Conservation (phyloP, 2,329 filamentous ascomycete genomes). For the Nemania sp. region DNA sequence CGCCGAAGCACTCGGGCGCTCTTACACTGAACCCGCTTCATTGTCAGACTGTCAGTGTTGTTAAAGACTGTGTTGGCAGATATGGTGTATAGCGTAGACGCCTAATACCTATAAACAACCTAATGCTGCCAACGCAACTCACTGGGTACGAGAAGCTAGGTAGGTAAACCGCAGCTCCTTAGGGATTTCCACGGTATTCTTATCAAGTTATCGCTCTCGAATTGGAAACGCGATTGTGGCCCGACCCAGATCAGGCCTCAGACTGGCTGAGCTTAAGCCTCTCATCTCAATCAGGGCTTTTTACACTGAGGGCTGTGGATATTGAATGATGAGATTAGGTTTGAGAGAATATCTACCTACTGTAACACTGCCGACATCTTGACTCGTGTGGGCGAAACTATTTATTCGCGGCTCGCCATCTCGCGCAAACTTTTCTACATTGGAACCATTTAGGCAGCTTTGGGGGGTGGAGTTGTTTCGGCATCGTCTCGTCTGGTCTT, state of each 20-base stretch:
- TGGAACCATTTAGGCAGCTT: constrained; percentile 14
- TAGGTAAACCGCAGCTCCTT: too few species aligned
- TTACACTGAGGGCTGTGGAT: not conserved
- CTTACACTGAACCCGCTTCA: not conserved
- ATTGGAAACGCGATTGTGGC: too few species aligned
- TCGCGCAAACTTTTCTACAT: not conserved
- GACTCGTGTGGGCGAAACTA: not conserved
- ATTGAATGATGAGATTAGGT: constrained; percentile 7
- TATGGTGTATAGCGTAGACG: not conserved
- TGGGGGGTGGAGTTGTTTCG: constrained; percentile 17
- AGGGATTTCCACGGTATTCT: too few species aligned
- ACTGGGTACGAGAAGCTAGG: too few species aligned
- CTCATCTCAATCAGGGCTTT: not conserved
- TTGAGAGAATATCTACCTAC: not conserved
- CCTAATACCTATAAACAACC: too few species aligned
- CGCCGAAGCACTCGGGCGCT: not conserved
- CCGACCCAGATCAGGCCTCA: too few species aligned
- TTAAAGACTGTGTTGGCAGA: not conserved
- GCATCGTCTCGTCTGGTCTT: constrained; percentile 6
- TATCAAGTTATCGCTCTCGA: too few species aligned
- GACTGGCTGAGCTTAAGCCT: not conserved
- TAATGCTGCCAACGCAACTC: not conserved
- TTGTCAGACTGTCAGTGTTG: not conserved
- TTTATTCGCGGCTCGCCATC: constrained; percentile 1
- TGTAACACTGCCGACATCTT: too few species aligned